Conservation (phyloP, 441 rosid genomes). For the Breynia disticha region DNA sequence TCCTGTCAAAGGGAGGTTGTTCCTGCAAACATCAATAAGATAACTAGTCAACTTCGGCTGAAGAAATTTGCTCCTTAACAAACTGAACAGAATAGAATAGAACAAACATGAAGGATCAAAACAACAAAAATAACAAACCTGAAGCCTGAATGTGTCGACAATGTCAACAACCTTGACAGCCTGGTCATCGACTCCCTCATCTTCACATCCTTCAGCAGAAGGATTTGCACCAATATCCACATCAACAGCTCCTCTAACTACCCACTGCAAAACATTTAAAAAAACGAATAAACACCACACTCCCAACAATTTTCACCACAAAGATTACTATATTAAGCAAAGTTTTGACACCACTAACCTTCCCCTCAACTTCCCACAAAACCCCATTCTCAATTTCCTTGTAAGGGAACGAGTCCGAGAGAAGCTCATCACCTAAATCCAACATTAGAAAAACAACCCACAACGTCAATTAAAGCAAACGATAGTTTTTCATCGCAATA, state of each 20-base stretch:
- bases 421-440: slow-evolving; percentile 81
- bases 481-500: neutral
- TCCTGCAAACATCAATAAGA: slow-evolving; percentile 35
- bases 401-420: slow-evolving; percentile 86
- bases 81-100: neutral
- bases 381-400: slow-evolving; percentile 65
- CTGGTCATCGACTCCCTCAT: slow-evolving; percentile 89
- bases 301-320: neutral
- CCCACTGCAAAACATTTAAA: slow-evolving; percentile 54
- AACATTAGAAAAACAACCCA: neutral
- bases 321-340: no score
- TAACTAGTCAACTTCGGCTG: neutral
- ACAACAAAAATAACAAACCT: slow-evolving; percentile 33
- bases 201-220: slow-evolving; percentile 85
- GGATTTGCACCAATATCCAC: slow-evolving; percentile 96
- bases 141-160: slow-evolving; percentile 95
- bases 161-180: slow-evolving; percentile 80
- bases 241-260: slow-evolving; percentile 58
- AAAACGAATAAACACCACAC: neutral
- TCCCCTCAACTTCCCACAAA: slow-evolving; percentile 91
- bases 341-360: slow-evolving; percentile 30
- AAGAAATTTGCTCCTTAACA: neutral
- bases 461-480: neutral
- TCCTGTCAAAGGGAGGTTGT: slow-evolving; percentile 92
- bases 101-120: neutral